Base-by-base conservation (phyloP, 257 asterid species). In the Nicotiana attenuata region DNA sequence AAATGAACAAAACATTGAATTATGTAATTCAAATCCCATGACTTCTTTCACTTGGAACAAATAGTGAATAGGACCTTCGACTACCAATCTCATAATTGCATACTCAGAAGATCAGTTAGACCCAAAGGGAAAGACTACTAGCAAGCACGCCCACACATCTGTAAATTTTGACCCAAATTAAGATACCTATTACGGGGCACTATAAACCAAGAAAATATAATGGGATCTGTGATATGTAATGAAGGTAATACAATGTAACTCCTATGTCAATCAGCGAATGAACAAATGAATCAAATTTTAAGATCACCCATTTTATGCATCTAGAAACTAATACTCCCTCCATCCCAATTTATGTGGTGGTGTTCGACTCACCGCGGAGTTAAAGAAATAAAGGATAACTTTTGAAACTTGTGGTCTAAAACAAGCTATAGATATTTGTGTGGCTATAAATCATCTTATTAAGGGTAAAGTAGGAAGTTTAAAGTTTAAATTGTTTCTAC, bases 21-120 rank as follows among this genome's bases (percentile, higher is more conserved):
- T 69, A 24, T 73, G 20, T 22, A 14, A 22, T 73, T 47, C 79
- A 73, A 73, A 73, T 47, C 38, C 78, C 59, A 71, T 13, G 29
- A 45, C 11, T 45, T 41, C 78, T 69, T 41, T 41, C 78, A 69
- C 78, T 41, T 71, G 78, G 78, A n/a, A 41, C 57, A 71, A 71
- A 6, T 71, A 41, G 22, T 71, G 78, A 69, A 71, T 45, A 41
- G 78, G 59, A 45, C 13, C 78, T 60, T 31, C 3, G 50, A 8
- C 3, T 41, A 41, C 50, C 11, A 52, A 29, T 24, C 35, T 47
- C 15, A 35, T 73, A 73, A 22, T 14, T 45, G 15, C 78, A 41
- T 45, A 47, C 38, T 45, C 61, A 15, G 79, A 73, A 24, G 9
- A 47, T 73, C 24, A 73, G 41, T 24, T 47, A 10, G 38, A 71